Evolutionary conservation across 805 yeast genomes (phyloP).

Genomic region (Sugiyamaella mastotermitis): DNA sequence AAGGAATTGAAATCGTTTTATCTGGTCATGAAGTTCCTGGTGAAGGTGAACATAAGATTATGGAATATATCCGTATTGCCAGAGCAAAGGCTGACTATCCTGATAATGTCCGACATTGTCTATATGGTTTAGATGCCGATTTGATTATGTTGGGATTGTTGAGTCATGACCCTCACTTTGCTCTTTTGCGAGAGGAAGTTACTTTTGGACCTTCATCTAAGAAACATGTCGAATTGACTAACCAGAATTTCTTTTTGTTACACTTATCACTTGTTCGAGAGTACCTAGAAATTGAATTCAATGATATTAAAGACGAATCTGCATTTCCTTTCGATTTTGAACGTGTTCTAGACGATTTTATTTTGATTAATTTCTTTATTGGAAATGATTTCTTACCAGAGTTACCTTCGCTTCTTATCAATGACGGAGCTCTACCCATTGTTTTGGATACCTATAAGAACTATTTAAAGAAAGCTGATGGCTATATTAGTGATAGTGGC

Average conservation of each 20-base stretch:
- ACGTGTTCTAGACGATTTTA: constrained; percentile 84
- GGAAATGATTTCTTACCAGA: constrained; percentile 98
- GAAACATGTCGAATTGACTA: constrained; percentile 46
- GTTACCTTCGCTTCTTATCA: constrained; percentile 86
- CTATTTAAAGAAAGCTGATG: constrained; percentile 66
- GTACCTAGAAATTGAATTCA: constrained; percentile 80
- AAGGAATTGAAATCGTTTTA: constrained; percentile 63
- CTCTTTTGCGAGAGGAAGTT: constrained; percentile 92
- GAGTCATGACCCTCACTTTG: constrained; percentile 93
- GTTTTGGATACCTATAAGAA: constrained; percentile 82
- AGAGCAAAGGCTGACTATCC: constrained; percentile 70
- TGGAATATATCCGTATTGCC: constrained; percentile 80
- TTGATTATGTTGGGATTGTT: constrained; percentile 87
- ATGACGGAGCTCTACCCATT: constrained; percentile 95
- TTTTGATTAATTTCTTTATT: constrained; percentile 84
- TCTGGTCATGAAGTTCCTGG: constrained; percentile 98
- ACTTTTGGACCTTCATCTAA: constrained; percentile 56
- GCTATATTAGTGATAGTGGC: constrained; percentile 81
- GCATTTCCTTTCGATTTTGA: constrained; percentile 76
- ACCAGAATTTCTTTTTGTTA: constrained; percentile 74
- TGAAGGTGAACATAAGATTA: constrained; percentile 97
- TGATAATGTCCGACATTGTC: constrained; percentile 83
- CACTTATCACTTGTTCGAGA: constrained; percentile 88
- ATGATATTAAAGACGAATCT: constrained; percentile 56
- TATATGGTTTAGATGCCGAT: constrained; percentile 95